phyloP scores from a whole-genome alignment of 2,329 filamentous ascomycete species.

The Pseudogymnoascus sp. region DNA sequence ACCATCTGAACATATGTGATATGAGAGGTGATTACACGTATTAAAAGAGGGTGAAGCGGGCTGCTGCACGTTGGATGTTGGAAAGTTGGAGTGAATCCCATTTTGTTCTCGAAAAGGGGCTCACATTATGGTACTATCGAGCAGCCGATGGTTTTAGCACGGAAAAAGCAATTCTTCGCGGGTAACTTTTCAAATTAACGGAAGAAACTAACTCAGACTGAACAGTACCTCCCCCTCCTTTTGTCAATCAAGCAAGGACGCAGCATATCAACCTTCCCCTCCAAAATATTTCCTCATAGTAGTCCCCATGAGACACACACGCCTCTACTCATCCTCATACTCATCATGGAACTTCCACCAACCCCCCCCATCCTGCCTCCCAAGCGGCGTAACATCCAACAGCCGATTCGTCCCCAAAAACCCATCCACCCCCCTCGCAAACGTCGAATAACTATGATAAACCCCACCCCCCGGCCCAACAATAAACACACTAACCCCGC shows the following conservation, averaged over 20 bases:
- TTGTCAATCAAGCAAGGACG: not conserved
- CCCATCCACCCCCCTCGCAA: constrained; percentile 29
- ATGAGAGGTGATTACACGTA: not conserved
- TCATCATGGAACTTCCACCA: constrained; percentile 18
- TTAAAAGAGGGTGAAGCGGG: not conserved
- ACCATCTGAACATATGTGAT: not conserved
- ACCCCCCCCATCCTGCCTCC: constrained; percentile 25
- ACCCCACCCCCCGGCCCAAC: constrained; percentile 26
- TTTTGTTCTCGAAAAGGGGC: not conserved
- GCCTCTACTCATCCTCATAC: constrained; percentile 11
- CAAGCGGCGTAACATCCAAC: constrained; percentile 32
- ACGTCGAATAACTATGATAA: constrained; percentile 35
- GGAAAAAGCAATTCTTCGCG: not conserved
- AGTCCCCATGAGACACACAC: not conserved
- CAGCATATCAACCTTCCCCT: not conserved
- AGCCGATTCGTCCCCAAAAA: constrained; percentile 29
- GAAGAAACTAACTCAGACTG: not conserved
- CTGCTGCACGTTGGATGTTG: not conserved
- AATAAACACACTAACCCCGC: constrained; percentile 34
- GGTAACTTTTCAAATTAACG: not conserved
- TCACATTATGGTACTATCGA: not conserved
- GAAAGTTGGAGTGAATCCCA: not conserved
- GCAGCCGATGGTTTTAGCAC: not conserved
- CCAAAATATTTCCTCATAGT: no score
- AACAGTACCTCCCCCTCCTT: not conserved